Percentiles rank a stretch among this genome's conserved stretches.
phyloP scores from a whole-genome alignment of 345 rosid species.

The Laguncularia racemosa region DNA sequence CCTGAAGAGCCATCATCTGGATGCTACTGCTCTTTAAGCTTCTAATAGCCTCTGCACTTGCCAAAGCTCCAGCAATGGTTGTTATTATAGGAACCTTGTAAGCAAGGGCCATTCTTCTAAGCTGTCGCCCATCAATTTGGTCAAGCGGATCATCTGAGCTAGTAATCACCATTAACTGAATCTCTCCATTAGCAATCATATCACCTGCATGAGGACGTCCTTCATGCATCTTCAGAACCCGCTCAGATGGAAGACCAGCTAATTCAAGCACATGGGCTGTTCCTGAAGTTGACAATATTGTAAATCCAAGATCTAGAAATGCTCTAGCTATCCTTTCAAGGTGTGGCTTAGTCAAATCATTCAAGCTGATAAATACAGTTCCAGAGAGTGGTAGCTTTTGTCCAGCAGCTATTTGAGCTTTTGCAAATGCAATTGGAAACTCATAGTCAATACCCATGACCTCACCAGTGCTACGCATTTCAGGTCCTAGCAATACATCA shows the following conservation, averaged over 20 bases:
- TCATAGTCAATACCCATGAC: slow-evolving; percentile 86
- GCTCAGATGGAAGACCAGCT: slow-evolving; percentile 61
- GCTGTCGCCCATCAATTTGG: slow-evolving; percentile 75
- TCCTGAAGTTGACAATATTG: slow-evolving; percentile 77
- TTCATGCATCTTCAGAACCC: slow-evolving; percentile 88
- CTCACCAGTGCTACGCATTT: slow-evolving; percentile 98
- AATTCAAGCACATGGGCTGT: slow-evolving; percentile 80
- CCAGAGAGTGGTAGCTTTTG: slow-evolving; percentile 83
- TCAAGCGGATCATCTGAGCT: slow-evolving; percentile 84
- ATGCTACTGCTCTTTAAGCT: slow-evolving; percentile 61
- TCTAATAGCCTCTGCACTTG: slow-evolving; percentile 79
- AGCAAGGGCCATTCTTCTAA: slow-evolving; percentile 92
- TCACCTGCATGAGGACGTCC: slow-evolving; percentile 97
- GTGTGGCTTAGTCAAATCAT: slow-evolving; percentile 82
- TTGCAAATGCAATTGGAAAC: slow-evolving; percentile 71
- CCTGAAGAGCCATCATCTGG: slow-evolving; percentile 80
- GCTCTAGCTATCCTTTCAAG: slow-evolving; percentile 71
- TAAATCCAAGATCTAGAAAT: slow-evolving; percentile 69
- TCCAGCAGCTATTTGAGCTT: slow-evolving; percentile 93
- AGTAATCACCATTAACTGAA: slow-evolving; percentile 87
- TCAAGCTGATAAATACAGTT: slow-evolving; percentile 86
- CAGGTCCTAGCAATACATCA: slow-evolving; percentile 89
- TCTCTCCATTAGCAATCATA: slow-evolving; percentile 85
- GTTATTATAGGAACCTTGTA: slow-evolving; percentile 91
- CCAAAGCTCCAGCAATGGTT: slow-evolving; percentile 86